Evolutionary conservation across 2,329 filamentous ascomycete species (phyloP), one percentile per base, ranked within the genome.

Genomic region (Trichophyton mentagrophytes): DNA sequence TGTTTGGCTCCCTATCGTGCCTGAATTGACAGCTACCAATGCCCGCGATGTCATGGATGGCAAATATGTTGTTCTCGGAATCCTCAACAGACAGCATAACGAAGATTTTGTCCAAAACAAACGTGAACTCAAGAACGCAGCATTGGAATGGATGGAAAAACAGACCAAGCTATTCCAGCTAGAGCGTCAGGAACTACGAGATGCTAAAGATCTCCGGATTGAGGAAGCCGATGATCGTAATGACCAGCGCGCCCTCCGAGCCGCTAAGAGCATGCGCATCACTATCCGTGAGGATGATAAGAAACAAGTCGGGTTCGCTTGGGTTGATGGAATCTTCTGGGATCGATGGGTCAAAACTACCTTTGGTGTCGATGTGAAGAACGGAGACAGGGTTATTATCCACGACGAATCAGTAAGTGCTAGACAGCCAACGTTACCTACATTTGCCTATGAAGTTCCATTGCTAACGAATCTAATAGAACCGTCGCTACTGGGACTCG

Each of bases 251-350:
- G 92, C 89, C 9, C 76, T 96, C 62, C 82, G 90, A 42, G 82
- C 87, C 49, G 95, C 93, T 40, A 99, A 99, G 80, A 86, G 84
- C 65, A 95, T 95, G 69, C 85, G 86, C 36, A 91, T 99, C 71
- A 89, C 90, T 67, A 95, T 96, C 84, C 87, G 92, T 67, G 87
- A 88, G 70, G 83, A 89, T 59, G 85, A 90, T 70, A 86, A 87
- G 67, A 95, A 92, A 73, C 88, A 95, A 71, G 90, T 97, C 47
- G 84, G 85, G 7, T 99, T 99, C 74, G 93, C 93, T 11, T 99
- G 93, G 93, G 90, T 97, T 11, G 93, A 99, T 71, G 90, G 91
- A 58, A 83, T 89, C 6, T 97, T 97, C 74, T 99, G 93, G 93
- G 91, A 97, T 74, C 84, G 92, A 64, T 99, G 93, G 93, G 84